These are phyloP conservation scores for Acer negundo DNA, from an alignment of 345 rosid genomes.

Conservation along the genomic window DNA sequence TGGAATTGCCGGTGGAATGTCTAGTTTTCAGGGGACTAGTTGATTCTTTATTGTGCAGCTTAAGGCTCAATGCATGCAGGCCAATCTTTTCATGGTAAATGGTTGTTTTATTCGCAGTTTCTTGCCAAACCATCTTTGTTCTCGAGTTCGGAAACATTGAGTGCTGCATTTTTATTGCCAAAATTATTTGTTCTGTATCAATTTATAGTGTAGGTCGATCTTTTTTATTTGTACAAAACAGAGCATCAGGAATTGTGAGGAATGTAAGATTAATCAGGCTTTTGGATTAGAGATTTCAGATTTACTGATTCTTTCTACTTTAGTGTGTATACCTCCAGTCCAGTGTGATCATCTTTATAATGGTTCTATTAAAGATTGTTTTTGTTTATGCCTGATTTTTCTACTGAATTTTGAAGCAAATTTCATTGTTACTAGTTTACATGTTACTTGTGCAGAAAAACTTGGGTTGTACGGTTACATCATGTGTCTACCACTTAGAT, in stretches of 20 bases:
- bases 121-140: background rate
- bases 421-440: background rate
- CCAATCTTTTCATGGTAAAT: background rate
- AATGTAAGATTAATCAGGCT: background rate
- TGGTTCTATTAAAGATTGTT: background rate
- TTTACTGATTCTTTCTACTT: background rate
- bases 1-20: background rate
- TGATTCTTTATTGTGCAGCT: conserved; percentile 4
- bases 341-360: background rate
- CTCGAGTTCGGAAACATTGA: background rate
- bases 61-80: background rate
- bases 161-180: background rate
- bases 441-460: background rate
- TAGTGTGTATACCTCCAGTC: background rate
- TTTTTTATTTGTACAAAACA: background rate
- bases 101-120: background rate
- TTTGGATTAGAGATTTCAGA: background rate
- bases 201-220: background rate
- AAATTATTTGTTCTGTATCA: background rate
- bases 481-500: background rate
- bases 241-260: background rate
- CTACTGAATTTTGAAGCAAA: background rate
- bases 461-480: background rate
- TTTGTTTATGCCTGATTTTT: background rate
- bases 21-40: background rate